Base-by-base conservation (phyloP, 805 yeast genomes). In the Kodamaea restingae region DNA sequence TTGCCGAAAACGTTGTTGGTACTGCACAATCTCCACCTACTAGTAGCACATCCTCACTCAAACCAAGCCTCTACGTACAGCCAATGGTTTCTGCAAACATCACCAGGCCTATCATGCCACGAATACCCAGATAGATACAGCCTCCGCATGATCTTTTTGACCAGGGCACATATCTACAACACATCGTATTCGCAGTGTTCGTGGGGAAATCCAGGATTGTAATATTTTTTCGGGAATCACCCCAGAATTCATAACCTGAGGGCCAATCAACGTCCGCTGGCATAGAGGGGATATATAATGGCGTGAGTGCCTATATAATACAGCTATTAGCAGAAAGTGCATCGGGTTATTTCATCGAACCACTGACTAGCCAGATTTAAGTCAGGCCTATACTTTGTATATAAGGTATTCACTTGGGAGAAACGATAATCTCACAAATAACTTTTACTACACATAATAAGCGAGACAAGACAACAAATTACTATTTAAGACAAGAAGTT, bases 211-310 rank as follows among this genome's bases (percentile, higher is more conserved):
- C 32, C 11, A 20, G 17, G 17, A 21, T 14, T 17, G 11, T 11
- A 18, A 30, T 30, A 17, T 30, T 30, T 30, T 30, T n/a, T 30
- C 18, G 29, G 32, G 31, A 37, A 37, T 37, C 40, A 37, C 40
- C 40, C 40, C 40, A 37, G 40, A 37, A 37, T 31, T 22, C 32
- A 8, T 15, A 12, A n/a, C 17, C 15, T 14, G 18, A 7, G 21
- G 32, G 21, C 40, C 40, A 37, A 37, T 37, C 31, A 37, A 25
- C 22, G 22, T 8, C 22, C 4, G 6, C 10, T 7, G 27, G 4
- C 27, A 10, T 9, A 15, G 31, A n/a, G 31, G 28, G 28, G 31
- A 27, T 27, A 27, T 27, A 27, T 27, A 27, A 27, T 27, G 31
- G 31, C 15, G 31, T 14, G 31, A 14, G 31, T 8, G 9, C 17